These are phyloP conservation scores for Saturnispora kantuleensis DNA, from an alignment of 805 yeast species.

Conservation along the genomic window DNA sequence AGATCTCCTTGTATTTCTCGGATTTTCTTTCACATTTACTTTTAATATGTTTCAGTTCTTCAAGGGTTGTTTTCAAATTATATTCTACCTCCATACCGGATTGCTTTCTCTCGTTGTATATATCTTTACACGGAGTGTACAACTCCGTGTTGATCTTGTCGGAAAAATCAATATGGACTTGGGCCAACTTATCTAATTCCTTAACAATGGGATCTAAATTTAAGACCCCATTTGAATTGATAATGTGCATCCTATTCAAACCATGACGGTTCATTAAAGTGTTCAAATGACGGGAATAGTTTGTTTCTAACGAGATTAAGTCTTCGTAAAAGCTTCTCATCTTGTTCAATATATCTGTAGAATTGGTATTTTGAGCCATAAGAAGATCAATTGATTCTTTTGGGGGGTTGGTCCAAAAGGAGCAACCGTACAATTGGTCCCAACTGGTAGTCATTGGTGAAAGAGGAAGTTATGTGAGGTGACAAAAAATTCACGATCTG, in stretches of 20 bases:
- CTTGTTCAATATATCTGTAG: conserved; percentile 48
- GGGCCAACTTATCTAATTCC: conserved; percentile 31
- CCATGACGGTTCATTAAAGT: conserved; percentile 25
- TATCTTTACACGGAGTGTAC: conserved; percentile 42
- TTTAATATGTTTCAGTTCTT: conserved; percentile 20
- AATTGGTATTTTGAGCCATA: conserved; percentile 46
- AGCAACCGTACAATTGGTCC: conserved; percentile 1
- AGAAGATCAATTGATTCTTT: conserved; percentile 27
- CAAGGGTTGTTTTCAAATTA: conserved; percentile 30
- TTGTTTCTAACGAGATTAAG: conserved; percentile 58
- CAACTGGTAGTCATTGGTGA: neutral
- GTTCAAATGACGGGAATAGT: conserved; percentile 48
- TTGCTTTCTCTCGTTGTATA: conserved; percentile 40
- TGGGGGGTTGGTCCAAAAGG: conserved; percentile 8
- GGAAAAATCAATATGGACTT: conserved; percentile 44
- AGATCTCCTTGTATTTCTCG: conserved; percentile 46
- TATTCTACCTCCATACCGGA: conserved; percentile 48
- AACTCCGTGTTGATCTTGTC: conserved; percentile 41
- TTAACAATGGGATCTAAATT: conserved; percentile 1
- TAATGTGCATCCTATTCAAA: conserved; percentile 28
- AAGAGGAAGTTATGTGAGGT: neutral
- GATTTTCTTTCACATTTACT: conserved; percentile 31
- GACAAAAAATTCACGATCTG: neutral
- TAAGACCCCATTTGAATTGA: neutral
- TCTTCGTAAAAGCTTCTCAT: conserved; percentile 42